Percentiles rank a stretch among this genome's conserved stretches.
Evolutionary conservation across 2,329 filamentous ascomycete genomes (phyloP).

Genomic region (Aspergillus pseudoviridinutans): DNA sequence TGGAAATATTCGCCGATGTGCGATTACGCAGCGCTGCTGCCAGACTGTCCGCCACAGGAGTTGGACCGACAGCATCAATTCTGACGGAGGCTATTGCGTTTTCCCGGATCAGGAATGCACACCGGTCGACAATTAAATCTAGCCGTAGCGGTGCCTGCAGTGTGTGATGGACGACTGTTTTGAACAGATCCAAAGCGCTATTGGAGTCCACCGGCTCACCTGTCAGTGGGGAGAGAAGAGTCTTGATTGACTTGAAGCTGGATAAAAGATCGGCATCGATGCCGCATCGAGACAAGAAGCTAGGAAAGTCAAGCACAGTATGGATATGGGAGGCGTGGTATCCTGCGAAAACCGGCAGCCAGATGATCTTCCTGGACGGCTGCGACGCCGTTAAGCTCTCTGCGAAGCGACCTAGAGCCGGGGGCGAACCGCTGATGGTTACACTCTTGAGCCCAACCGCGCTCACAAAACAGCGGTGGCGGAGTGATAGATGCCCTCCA

Average conservation of each 20-base stretch:
- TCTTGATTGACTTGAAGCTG: background rate
- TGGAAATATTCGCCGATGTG: no score
- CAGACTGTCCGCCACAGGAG: conserved; percentile 1
- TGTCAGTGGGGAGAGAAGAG: background rate
- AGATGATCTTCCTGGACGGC: no score
- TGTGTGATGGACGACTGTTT: background rate
- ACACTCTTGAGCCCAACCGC: background rate
- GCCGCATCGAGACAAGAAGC: no score
- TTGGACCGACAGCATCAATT: background rate
- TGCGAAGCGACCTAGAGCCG: no score
- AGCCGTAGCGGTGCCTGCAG: background rate
- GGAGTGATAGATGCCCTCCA: background rate
- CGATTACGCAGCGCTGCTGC: background rate
- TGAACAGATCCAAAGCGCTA: background rate
- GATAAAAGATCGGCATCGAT: background rate
- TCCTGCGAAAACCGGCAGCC: no score
- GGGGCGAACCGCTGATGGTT: no score
- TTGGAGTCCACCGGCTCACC: background rate
- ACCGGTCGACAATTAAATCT: background rate
- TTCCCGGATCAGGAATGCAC: background rate
- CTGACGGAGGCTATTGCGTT: background rate
- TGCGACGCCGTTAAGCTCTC: no score
- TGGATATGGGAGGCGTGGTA: no score
- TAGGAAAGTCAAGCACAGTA: no score
- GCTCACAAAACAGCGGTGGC: background rate